A percentile compares a stretch with the other conserved stretches of the same genome.
Conservation (phyloP, 1,284 basidiomycete species). For the Lignosus rhinocerotis region DNA sequence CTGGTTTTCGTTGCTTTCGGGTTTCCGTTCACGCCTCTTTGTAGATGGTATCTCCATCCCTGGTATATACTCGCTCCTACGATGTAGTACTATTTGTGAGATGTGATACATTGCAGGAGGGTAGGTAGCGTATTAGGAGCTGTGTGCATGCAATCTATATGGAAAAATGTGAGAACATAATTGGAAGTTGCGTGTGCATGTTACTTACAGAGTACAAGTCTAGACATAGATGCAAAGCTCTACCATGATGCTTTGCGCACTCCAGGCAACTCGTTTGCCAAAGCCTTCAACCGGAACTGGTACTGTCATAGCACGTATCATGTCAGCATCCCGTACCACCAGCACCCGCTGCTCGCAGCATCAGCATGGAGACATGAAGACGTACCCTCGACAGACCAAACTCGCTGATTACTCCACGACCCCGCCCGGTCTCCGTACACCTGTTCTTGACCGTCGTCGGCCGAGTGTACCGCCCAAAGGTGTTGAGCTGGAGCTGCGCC, state of each 20-base stretch:
- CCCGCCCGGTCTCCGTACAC: conserved; percentile 82
- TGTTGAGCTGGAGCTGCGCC: conserved; percentile 93
- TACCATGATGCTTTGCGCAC: conserved; percentile 88
- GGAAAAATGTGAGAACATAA: not conserved
- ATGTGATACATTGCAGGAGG: not conserved
- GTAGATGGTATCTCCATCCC: not conserved
- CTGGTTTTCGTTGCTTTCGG: conserved; percentile 10
- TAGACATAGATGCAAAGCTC: not conserved
- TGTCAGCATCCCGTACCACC: not conserved
- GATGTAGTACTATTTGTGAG: not conserved
- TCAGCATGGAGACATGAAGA: conserved; percentile 12
- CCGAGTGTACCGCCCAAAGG: conserved; percentile 80
- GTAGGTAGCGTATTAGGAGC: not conserved
- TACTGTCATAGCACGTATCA: conserved; percentile 49
- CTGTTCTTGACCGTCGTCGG: conserved; percentile 87
- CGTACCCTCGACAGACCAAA: conserved; percentile 87
- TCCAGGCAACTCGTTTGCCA: conserved; percentile 79
- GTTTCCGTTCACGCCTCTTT: not conserved
- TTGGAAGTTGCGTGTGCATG: too few relatives aligned
- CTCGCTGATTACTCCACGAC: conserved; percentile 85
- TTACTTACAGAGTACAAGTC: conserved; percentile 8
- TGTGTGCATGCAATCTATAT: not conserved
- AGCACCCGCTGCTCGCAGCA: not conserved
- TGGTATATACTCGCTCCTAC: not conserved
- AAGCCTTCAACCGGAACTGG: conserved; percentile 86